Percentiles rank a stretch among this genome's conserved stretches.
Conservation (phyloP, 2,329 filamentous ascomycete species). For the Fusarium buxicola region DNA sequence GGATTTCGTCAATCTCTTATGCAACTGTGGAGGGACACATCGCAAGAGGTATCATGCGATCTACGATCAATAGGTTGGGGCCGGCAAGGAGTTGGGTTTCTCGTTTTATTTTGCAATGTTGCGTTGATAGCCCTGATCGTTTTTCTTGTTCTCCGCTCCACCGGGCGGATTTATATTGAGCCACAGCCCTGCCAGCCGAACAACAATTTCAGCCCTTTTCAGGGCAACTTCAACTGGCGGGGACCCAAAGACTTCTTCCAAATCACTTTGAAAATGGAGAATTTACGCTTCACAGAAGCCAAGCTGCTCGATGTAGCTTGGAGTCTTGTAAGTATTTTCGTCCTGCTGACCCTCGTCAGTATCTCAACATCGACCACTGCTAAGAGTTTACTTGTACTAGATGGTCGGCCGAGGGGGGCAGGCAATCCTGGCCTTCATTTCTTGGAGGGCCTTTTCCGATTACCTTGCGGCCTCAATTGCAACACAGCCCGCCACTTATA, state of each 20-base stretch:
- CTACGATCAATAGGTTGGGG: neutral
- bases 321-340: conserved; percentile 16
- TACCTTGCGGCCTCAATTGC: conserved; percentile 14
- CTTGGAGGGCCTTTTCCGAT: conserved; percentile 20
- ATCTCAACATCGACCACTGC: rapidly evolving
- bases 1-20: too few relatives aligned
- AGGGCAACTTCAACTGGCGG: conserved; percentile 1
- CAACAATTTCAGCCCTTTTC: neutral
- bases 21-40: neutral
- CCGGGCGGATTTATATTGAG: neutral
- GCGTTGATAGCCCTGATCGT: neutral
- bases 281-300: neutral
- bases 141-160: neutral
- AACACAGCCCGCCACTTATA: conserved; percentile 1
- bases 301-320: conserved; percentile 20
- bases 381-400: neutral
- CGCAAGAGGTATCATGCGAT: neutral
- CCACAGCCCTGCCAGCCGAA: conserved; percentile 1
- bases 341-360: neutral
- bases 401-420: conserved; percentile 18
- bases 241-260: conserved; percentile 8
- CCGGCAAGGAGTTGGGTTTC: neutral
- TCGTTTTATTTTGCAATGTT: neutral
- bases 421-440: neutral
- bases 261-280: conserved; percentile 1